These are phyloP conservation scores for Pichia inconspicua DNA, from an alignment of 1,139 yeast species.

Conservation along the genomic window DNA sequence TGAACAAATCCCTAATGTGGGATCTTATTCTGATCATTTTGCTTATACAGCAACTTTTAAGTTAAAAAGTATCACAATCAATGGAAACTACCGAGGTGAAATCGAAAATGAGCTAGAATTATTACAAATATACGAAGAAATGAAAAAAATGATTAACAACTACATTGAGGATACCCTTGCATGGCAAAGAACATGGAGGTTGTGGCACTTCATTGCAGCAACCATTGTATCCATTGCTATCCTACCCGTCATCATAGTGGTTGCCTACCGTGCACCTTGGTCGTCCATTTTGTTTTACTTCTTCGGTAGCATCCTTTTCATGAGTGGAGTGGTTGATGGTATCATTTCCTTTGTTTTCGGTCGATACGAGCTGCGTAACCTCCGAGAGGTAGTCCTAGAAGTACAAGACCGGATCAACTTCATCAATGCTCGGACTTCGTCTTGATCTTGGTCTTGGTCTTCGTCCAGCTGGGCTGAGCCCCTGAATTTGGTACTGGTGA, in stretches of 20 bases:
- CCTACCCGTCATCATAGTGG: conserved; percentile 54
- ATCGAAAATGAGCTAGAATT: neutral
- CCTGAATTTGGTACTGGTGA: too few species aligned
- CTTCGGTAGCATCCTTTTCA: conserved; percentile 42
- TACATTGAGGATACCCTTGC: conserved; percentile 47
- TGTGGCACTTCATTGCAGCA: conserved; percentile 55
- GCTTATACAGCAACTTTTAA: conserved; percentile 62
- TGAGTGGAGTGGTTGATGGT: conserved; percentile 70
- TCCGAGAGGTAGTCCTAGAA: conserved; percentile 60
- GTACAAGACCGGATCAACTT: conserved; percentile 37
- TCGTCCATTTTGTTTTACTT: conserved; percentile 52
- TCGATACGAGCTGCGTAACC: conserved; percentile 66
- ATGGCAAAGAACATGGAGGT: conserved; percentile 59
- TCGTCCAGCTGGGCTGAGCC: too few species aligned
- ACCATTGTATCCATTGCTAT: conserved; percentile 43
- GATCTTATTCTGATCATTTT: conserved; percentile 88
- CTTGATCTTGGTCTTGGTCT: neutral
- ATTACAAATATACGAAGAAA: conserved; percentile 44
- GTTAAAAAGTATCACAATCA: neutral
- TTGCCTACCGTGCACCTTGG: conserved; percentile 48
- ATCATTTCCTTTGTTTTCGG: conserved; percentile 75
- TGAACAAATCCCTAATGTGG: conserved; percentile 51
- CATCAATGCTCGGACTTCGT: neutral
- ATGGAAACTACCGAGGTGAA: neutral
- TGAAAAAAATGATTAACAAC: conserved; percentile 44